Percentiles rank a stretch among this genome's conserved stretches.
These are phyloP conservation scores for Alternaria sp. DNA, from an alignment of 2,329 filamentous ascomycete species.

Conservation along the genomic window DNA sequence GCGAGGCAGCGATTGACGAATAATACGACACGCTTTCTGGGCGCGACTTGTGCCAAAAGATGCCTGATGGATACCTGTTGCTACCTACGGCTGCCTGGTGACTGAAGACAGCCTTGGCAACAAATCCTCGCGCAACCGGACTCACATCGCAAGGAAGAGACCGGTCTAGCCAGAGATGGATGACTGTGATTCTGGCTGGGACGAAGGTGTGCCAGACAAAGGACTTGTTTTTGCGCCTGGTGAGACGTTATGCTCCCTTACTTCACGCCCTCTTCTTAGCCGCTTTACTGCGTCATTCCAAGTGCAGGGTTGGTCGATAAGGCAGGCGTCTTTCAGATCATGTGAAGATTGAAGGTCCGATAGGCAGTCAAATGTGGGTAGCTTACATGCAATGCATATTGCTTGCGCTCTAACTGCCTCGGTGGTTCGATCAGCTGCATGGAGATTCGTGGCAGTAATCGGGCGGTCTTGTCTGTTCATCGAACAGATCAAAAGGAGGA, in stretches of 20 bases:
- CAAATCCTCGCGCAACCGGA: neutral
- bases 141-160: conserved; percentile 13
- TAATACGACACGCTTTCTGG: conserved; percentile 3
- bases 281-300: neutral
- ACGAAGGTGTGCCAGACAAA: conserved; percentile 2
- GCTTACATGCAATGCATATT: neutral
- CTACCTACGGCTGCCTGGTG: conserved; percentile 45
- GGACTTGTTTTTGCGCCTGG: neutral
- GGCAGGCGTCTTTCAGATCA: neutral
- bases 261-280: neutral
- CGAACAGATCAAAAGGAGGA: neutral
- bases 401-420: neutral
- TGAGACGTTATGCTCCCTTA: neutral
- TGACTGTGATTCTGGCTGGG: neutral
- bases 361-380: too few species aligned
- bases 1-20: conserved; percentile 18
- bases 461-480: too few species aligned
- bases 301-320: neutral
- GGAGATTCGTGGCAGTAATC: neutral
- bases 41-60: conserved; percentile 7
- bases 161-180: conserved; percentile 11
- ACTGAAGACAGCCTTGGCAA: conserved; percentile 25
- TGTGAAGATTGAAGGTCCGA: neutral
- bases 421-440: neutral
- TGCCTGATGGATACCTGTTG: conserved; percentile 30